Evolutionary conservation across 129 eudicot species (phyloP), one percentile per base, ranked within the genome.

Genomic region (Solidago caesia): DNA sequence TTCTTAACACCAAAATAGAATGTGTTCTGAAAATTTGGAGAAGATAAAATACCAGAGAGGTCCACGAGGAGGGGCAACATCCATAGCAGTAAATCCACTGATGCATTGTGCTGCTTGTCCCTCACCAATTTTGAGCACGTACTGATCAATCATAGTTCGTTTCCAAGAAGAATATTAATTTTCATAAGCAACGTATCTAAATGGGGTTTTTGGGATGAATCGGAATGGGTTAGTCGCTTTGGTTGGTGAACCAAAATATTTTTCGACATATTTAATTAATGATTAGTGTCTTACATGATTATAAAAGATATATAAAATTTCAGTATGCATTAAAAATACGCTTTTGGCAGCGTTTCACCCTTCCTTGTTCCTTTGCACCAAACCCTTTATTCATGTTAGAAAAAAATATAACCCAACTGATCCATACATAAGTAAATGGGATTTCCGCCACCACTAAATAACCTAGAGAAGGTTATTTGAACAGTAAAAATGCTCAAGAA

Each of bases 41-140:
- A 11, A 63, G 39, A 33, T 33, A 63, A 33, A 7, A 46, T 93
- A 93, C 98, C 98, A 93, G 5, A 93, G 89, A 60, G 98, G 98
- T 65, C 98, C 98, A n/a, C 88, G 98, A 63, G 98, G 98, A 62
- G 98, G 97, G 47, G 91, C 81, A 29, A 93, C 92, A 68, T 93
- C 98, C 62, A 93, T 33, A 73, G 97, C 96, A 15, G 88, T 85
- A 68, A 93, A 93, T 64, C 98, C 98, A 75, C 98, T 93, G 16
- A 93, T 88, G 87, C 98, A 93, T 68, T 93, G 98, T 15, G 98
- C 89, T 64, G 74, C 85, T 10, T 76, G 83, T 33, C 89, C 96
- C 74, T 90, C 97, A 3, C 96, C 96, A 29, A 93, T 82, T 86
- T 93, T 75, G n/a, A 93, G 96, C 59, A 93, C 79, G 51, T 93